Evolutionary conservation across 2,329 filamentous ascomycete genomes (phyloP).

Genomic region (Aspergillus transmontanensis): DNA sequence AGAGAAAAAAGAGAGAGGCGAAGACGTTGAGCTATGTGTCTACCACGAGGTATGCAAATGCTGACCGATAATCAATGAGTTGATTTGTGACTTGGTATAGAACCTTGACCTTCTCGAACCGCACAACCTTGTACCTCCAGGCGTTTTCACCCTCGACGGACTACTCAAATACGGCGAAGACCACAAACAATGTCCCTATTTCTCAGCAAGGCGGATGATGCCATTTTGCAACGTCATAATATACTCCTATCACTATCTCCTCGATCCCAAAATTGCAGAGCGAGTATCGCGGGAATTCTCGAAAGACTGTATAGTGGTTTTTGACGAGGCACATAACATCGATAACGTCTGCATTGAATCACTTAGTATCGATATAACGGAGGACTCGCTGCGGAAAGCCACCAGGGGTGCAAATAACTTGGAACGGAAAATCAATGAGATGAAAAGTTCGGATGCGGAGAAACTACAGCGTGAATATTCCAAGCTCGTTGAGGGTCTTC

Average conservation of each 20-base stretch:
- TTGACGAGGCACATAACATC: constrained; percentile 98
- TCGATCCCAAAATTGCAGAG: constrained; percentile 97
- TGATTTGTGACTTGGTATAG: constrained; percentile 45
- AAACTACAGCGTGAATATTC: constrained; percentile 95
- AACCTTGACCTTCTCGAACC: constrained; percentile 94
- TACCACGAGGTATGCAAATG: constrained; percentile 77
- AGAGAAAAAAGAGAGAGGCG: constrained; percentile 93
- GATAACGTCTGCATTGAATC: constrained; percentile 99
- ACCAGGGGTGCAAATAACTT: constrained; percentile 88
- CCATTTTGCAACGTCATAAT: constrained; percentile 99
- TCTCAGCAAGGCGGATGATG: constrained; percentile 97
- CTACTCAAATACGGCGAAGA: constrained; percentile 88
- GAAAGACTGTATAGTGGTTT: constrained; percentile 97
- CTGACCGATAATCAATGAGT: neutral
- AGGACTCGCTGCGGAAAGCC: constrained; percentile 89
- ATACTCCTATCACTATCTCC: constrained; percentile 97
- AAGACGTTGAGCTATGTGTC: constrained; percentile 90
- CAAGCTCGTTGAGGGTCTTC: constrained; percentile 88
- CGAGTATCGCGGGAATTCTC: constrained; percentile 92
- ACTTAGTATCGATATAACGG: constrained; percentile 92
- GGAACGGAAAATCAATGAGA: constrained; percentile 86
- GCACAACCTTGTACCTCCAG: constrained; percentile 90
- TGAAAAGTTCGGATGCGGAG: constrained; percentile 93
- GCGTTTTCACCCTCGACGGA: constrained; percentile 92
- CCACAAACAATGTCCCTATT: constrained; percentile 97